Base-by-base conservation (phyloP, 371 early-diverging fungal genomes). In the Apophysomyces elegans region DNA sequence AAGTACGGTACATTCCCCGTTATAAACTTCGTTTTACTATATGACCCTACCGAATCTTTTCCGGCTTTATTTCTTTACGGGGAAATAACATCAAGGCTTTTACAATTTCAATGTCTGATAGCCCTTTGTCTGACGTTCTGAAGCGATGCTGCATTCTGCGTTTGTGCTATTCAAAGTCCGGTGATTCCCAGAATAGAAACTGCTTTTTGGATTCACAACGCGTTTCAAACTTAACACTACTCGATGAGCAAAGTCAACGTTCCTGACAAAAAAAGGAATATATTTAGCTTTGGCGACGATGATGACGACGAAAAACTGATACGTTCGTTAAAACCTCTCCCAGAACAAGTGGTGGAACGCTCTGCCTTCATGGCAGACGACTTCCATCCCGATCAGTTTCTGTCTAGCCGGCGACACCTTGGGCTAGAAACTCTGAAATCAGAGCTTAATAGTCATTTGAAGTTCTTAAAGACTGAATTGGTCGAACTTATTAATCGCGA, bases 401-500 rank as follows among this genome's bases (percentile, higher is more conserved):
- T 92, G 7, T 84, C 88, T 2, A 87, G 84, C 37, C 77, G 89
- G 59, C 84, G 90, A 36, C 90, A 90, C 67, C 74, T 92, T 46
- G 85, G 89, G 12, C 66, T 90, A 4, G 90, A 90, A 39, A 73
- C 84, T 36, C 78, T 92, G 63, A 90, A 90, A 68, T 75, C 75
- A 9, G 91, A 91, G 68, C 77, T 91, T 35, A 86, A 83, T 47
- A 47, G 74, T 0, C 88, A 88, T 66, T 75, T 90, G 66, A 80
- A 77, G 46, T 76, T 81, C 16, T 72, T 93, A 37, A 92, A 91
- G 70, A 76, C 78, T 13, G 93, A 92, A 59, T 85, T 94, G 35
- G 86, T 93, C 13, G 95, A 93, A 56, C 83, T 93, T 56, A 91
- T 93, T 72, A 92, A 93, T 71, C 76, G 83, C 61, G 93, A 93